Conservation (phyloP, 768 basidiomycete species). For the Trametes cingulata region DNA sequence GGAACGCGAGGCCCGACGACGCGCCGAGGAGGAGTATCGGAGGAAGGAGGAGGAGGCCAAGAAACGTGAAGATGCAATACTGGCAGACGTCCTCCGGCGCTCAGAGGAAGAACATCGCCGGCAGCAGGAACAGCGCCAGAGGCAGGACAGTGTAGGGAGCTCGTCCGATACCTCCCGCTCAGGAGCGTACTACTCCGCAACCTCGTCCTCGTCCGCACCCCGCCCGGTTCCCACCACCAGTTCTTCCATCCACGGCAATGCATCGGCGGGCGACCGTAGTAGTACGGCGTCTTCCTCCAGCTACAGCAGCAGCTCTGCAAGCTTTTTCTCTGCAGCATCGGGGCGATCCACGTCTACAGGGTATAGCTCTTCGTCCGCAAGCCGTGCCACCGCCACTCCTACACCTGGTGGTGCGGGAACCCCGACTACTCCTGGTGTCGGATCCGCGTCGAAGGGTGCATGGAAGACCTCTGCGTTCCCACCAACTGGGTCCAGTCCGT, state of each 20-base stretch:
- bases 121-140: slow-evolving; percentile 15
- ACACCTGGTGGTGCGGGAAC: slow-evolving; percentile 15
- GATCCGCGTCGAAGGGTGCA: slow-evolving; percentile 1
- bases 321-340: slow-evolving; percentile 26
- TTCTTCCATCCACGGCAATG: slow-evolving; percentile 22
- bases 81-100: slow-evolving; percentile 32
- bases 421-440: not conserved
- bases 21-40: slow-evolving; percentile 16
- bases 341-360: slow-evolving; percentile 18
- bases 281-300: slow-evolving; percentile 32
- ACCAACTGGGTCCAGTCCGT: slow-evolving; percentile 4
- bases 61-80: slow-evolving; percentile 31
- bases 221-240: slow-evolving; percentile 32
- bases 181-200: slow-evolving; percentile 32
- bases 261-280: slow-evolving; percentile 30
- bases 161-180: slow-evolving; percentile 21
- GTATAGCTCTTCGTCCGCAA: slow-evolving; percentile 24
- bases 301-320: slow-evolving; percentile 22
- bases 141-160: slow-evolving; percentile 27
- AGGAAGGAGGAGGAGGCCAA: slow-evolving; percentile 18
- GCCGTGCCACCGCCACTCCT: slow-evolving; percentile 33
- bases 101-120: slow-evolving; percentile 38
- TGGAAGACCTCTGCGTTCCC: slow-evolving; percentile 16
- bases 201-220: slow-evolving; percentile 32
- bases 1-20: slow-evolving; percentile 10